Evolutionary conservation across 495 filamentous ascomycete species (phyloP), one percentile per base, ranked within the genome.

Genomic region (Penicillium samsonianum): DNA sequence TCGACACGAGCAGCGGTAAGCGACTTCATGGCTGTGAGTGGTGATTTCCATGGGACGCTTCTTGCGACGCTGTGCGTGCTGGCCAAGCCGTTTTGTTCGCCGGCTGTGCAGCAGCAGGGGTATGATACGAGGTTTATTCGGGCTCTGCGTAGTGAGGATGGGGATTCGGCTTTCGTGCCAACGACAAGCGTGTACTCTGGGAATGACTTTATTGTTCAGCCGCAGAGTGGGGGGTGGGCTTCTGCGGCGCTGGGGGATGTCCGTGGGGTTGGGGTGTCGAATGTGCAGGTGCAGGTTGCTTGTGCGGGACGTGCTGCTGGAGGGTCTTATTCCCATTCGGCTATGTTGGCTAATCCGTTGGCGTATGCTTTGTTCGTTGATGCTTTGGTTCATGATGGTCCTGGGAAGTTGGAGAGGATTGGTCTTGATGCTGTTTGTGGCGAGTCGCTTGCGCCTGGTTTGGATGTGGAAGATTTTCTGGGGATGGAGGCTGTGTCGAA

Each of bases 1-100:
- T 77, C 74, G 2, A 71, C 75, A 0, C 62, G 67, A 1, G 33
- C 23, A 11, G 53, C 61, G 2, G 65, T 72, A 2, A 65, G 56
- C 19, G 74, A 81, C 50, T 72, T 73, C 53, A 71, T 81, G 33
- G 64, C 71, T 35, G 64, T 79, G 43, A 73, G 69, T 8, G 67
- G 72, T 1, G 77, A 80, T 46, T 81, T 76, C 57, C 77, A 80
- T 59, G 78, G 78, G 17, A 78, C 76, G 3, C 41, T 65, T 5
- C 12, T 72, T 0, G 72, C 71, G 1, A 60, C 69, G 38, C 19
- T 70, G 8, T 53, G 73, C 16, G 35, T 47, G 2, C 23, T 54
- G 17, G 57, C 61, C 14, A 31, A 45, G n/a, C 26, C 66, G 30
- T 57, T 61, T 20, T 72, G 69, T 47, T 53, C 64, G 4, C 73